A percentile compares a stretch with the other conserved stretches of the same genome.
Evolutionary conservation across 2,329 filamentous ascomycete genomes (phyloP).

Genomic region (Pezicula rhizophila): DNA sequence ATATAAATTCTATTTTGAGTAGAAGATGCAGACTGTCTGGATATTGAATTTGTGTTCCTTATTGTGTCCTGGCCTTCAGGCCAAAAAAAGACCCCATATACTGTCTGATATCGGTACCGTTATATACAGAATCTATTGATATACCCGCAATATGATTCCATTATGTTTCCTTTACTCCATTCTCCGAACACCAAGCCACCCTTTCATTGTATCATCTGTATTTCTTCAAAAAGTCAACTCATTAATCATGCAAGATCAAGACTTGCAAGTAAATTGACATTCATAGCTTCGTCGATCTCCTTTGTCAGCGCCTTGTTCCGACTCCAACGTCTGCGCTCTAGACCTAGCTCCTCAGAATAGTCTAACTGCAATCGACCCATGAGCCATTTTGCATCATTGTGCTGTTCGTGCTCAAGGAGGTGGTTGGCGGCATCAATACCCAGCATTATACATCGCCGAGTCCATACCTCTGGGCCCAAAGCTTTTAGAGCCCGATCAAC

Average conservation of each 20-base stretch:
- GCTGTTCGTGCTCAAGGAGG: slow-evolving; percentile 1
- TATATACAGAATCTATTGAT: too few relatives aligned
- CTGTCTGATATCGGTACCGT: too few relatives aligned
- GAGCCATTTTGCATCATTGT: slow-evolving; percentile 3
- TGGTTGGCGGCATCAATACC: slow-evolving; percentile 4
- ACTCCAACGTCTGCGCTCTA: too few relatives aligned
- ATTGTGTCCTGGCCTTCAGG: too few relatives aligned
- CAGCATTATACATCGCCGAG: background rate
- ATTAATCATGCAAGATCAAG: background rate
- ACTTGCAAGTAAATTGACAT: background rate
- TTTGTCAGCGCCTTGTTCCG: background rate
- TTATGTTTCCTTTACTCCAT: too few relatives aligned
- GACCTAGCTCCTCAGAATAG: slow-evolving; percentile 1
- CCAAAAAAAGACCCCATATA: too few relatives aligned
- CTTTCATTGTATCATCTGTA: background rate
- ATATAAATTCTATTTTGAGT: too few relatives aligned
- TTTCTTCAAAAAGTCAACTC: background rate
- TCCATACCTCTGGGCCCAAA: background rate
- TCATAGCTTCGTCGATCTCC: background rate
- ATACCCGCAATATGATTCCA: too few relatives aligned
- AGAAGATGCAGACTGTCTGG: too few relatives aligned
- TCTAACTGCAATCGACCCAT: slow-evolving; percentile 1
- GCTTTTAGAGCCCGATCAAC: background rate
- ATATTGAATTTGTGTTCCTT: too few relatives aligned
- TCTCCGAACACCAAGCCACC: background rate